Percentiles rank a stretch among this genome's conserved stretches.
These are phyloP conservation scores for Wickerhamomyces chambardii DNA, from an alignment of 805 yeast species.

Conservation along the genomic window DNA sequence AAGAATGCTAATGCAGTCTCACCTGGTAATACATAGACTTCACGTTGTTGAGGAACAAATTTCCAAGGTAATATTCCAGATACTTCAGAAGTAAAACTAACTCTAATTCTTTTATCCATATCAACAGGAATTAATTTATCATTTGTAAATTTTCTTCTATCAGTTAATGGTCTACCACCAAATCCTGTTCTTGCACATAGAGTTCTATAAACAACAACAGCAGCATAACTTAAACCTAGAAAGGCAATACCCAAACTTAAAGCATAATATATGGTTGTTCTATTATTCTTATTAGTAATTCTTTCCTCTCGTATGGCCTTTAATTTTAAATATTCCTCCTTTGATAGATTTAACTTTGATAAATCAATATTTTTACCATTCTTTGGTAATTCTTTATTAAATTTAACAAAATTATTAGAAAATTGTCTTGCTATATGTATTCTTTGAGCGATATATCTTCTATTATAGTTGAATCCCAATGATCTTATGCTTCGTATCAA, in stretches of 20 bases:
- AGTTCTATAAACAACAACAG: conserved; percentile 89
- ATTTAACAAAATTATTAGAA: neutral
- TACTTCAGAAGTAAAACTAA: conserved; percentile 89
- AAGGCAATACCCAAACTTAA: conserved; percentile 62
- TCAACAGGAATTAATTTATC: conserved; percentile 87
- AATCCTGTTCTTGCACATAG: conserved; percentile 93
- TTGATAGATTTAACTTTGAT: conserved; percentile 12
- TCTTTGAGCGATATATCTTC: too few species aligned
- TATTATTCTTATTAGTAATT: conserved; percentile 26
- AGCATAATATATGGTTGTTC: conserved; percentile 57
- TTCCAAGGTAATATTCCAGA: conserved; percentile 91
- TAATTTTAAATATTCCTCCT: conserved; percentile 15
- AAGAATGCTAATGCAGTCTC: conserved; percentile 96
- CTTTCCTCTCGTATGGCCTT: conserved; percentile 12
- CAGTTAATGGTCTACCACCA: conserved; percentile 94
- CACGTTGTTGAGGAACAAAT: conserved; percentile 89
- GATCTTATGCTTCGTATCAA: too few species aligned
- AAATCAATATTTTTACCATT: conserved; percentile 9
- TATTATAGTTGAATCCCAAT: too few species aligned
- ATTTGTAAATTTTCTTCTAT: conserved; percentile 66
- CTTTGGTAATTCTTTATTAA: neutral
- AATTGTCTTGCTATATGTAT: neutral
- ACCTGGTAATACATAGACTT: conserved; percentile 89
- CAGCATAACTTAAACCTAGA: conserved; percentile 73
- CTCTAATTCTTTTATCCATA: conserved; percentile 67